These are phyloP conservation scores for Pseudisothecium myosuroides DNA, from an alignment of 225 moss, liverwort and hornwort genomes.

Conservation along the genomic window DNA sequence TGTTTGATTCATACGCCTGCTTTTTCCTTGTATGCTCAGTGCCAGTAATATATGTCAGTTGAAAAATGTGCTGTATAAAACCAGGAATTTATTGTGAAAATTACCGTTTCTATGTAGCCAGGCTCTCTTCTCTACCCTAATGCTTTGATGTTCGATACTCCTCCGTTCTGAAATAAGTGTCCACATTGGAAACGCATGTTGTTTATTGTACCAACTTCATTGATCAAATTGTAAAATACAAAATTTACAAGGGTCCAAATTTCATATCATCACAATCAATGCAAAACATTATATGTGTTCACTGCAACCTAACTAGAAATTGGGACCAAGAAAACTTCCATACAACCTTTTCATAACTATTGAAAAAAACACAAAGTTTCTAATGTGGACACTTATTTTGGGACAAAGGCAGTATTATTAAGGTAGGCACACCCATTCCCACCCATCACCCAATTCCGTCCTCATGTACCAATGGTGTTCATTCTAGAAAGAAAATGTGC, in stretches of 20 bases:
- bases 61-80: neutral
- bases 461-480: too few species aligned
- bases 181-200: neutral
- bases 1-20: neutral
- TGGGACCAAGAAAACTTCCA: too few species aligned
- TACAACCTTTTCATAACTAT: neutral
- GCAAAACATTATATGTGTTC: neutral
- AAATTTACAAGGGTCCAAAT: neutral
- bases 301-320: neutral
- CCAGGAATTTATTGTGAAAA: neutral
- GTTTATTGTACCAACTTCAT: neutral
- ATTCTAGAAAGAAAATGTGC: too few species aligned
- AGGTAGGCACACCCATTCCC: too few species aligned
- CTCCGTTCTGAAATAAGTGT: neutral
- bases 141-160: neutral
- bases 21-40: neutral
- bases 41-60: neutral
- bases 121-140: neutral
- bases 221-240: neutral
- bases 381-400: neutral
- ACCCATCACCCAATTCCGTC: too few species aligned
- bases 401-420: neutral
- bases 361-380: neutral
- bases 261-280: neutral
- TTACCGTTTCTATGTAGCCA: neutral